Evolutionary conservation across 129 eudicot genomes (phyloP).

Genomic region (Artemisia tridentata): DNA sequence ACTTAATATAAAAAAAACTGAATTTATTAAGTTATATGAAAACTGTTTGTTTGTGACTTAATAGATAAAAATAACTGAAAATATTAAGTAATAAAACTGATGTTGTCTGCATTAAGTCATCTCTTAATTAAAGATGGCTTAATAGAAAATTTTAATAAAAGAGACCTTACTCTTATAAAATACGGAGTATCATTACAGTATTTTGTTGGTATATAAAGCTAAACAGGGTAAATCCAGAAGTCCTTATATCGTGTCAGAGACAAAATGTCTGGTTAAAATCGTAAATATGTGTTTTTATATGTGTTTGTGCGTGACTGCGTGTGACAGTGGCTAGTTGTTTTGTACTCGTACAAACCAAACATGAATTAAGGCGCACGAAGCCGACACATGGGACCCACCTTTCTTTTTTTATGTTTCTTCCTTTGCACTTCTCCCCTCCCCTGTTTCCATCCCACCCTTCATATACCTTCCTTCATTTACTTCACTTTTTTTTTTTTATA

Average conservation of each 20-base stretch:
- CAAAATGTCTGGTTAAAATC: constrained; percentile 28
- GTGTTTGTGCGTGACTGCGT: constrained; percentile 26
- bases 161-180: too few relatives aligned
- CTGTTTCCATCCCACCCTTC: constrained; percentile 23
- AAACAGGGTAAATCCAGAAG: constrained; percentile 4
- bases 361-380: constrained; percentile 64
- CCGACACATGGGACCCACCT: constrained; percentile 68
- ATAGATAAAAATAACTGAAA: too few relatives aligned
- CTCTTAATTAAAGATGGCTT: too few relatives aligned
- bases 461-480: constrained; percentile 24
- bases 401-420: constrained; percentile 11
- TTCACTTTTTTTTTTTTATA: not conserved
- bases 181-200: too few relatives aligned
- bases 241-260: constrained; percentile 27
- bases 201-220: not conserved
- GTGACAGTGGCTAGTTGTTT: constrained; percentile 31
- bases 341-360: constrained; percentile 44
- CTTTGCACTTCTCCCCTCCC: constrained; percentile 31
- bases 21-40: too few relatives aligned
- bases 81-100: too few relatives aligned
- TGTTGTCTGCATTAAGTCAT: too few relatives aligned
- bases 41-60: too few relatives aligned
- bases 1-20: too few relatives aligned
- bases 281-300: constrained; percentile 9
- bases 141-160: too few relatives aligned